A percentile compares a stretch with the other conserved stretches of the same genome.
Evolutionary conservation across 2,329 filamentous ascomycete genomes (phyloP).

Genomic region (Penicillium olsonii): DNA sequence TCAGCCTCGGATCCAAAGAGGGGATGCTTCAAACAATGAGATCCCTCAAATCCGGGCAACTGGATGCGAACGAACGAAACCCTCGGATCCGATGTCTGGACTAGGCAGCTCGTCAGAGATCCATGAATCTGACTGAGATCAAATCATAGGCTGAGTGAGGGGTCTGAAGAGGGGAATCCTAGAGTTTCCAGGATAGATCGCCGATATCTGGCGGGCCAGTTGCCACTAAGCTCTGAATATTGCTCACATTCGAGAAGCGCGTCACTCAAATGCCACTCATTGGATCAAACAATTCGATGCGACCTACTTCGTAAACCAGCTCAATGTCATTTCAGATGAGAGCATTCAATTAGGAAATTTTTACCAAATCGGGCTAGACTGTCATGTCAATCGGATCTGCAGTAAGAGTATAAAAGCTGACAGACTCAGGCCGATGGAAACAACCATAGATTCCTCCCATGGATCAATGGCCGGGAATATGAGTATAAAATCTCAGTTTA

Average conservation of each 20-base stretch:
- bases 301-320: no score
- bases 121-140: slow-evolving; percentile 1
- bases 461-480: no score
- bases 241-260: no score
- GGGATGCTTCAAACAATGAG: slow-evolving; percentile 2
- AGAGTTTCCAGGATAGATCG: neutral
- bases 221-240: no score
- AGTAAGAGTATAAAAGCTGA: neutral
- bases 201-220: no score
- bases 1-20: slow-evolving; percentile 4
- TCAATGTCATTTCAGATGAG: no score
- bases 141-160: neutral
- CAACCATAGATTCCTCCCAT: no score
- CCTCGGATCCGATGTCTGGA: slow-evolving; percentile 16
- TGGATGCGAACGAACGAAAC: neutral
- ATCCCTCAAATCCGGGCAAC: neutral
- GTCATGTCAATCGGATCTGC: neutral
- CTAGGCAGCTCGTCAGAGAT: slow-evolving; percentile 14
- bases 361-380: neutral
- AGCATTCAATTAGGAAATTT: neutral
- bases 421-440: no score
- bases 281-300: no score
- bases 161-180: slow-evolving; percentile 13
- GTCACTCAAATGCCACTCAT: no score
- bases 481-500: no score